Conservation (phyloP, 2,329 filamentous ascomycete genomes). For the Sporothrix schenckii region DNA sequence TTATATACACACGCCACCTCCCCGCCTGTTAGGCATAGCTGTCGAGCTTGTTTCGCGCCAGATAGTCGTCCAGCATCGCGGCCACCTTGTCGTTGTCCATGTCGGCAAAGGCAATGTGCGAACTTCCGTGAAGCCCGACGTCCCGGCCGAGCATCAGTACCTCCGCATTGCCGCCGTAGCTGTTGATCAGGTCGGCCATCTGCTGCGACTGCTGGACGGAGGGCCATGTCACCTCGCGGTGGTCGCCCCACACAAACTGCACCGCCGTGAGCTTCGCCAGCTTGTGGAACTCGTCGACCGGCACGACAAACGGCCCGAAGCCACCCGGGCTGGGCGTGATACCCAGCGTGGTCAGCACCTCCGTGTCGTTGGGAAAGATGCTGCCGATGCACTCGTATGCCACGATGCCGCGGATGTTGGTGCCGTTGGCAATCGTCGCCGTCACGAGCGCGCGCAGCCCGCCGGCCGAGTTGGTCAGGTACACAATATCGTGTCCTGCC, state of each 20-base stretch:
- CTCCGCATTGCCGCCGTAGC: slow-evolving; percentile 38
- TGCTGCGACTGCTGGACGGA: slow-evolving; percentile 35
- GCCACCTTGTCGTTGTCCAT: slow-evolving; percentile 39
- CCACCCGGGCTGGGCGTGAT: neutral
- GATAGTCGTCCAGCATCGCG: slow-evolving; percentile 37
- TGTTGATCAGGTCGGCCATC: slow-evolving; percentile 38
- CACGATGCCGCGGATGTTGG: slow-evolving; percentile 46
- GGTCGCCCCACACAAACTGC: slow-evolving; percentile 41
- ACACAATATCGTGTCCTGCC: slow-evolving; percentile 41
- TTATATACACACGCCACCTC: neutral
- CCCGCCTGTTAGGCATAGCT: slow-evolving; percentile 29
- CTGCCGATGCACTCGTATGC: slow-evolving; percentile 40
- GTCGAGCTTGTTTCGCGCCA: slow-evolving; percentile 35
- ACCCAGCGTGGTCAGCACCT: slow-evolving; percentile 21
- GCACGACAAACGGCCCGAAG: slow-evolving; percentile 39
- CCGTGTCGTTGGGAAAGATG: slow-evolving; percentile 38
- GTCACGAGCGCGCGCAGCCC: slow-evolving; percentile 44
- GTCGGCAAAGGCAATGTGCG: slow-evolving; percentile 40
- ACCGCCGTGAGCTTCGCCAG: slow-evolving; percentile 37
- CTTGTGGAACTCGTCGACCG: slow-evolving; percentile 39
- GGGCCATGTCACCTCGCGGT: slow-evolving; percentile 30
- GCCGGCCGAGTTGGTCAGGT: slow-evolving; percentile 44
- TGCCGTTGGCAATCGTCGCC: slow-evolving; percentile 43
- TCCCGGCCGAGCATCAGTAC: slow-evolving; percentile 39
- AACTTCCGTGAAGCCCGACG: slow-evolving; percentile 37